These are phyloP conservation scores for cucumber (Cucumis sativus) DNA, from an alignment of 306 rosid species.

Conservation along the genomic window Cucumber_9930_V3 NC_026660.2:25527501-25528000, in stretches of 20 bases:
- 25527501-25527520: constrained; percentile 62
- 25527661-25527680: constrained; percentile 92
- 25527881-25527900: constrained; percentile 90
- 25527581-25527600: constrained; percentile 98
- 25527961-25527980: constrained; percentile 98
- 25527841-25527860: constrained; percentile 86
- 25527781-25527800: constrained; percentile 97
- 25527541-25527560: constrained; percentile 62
- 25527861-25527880: constrained; percentile 99
- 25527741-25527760: constrained; percentile 87
- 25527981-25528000: constrained; percentile 99
- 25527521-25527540: constrained; percentile 67
- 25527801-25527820: constrained; percentile 70
- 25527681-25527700: constrained; percentile 80
- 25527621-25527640: constrained; percentile 94
- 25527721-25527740: constrained; percentile 71
- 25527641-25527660: constrained; percentile 71
- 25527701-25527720: constrained; percentile 85
- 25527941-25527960: constrained; percentile 80
- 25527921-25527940: constrained; percentile 68
- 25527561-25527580: constrained; percentile 92
- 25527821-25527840: constrained; percentile 67
- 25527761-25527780: constrained; percentile 98
- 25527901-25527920: constrained; percentile 63
- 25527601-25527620: constrained; percentile 99